Base-by-base conservation (phyloP, 176 grass and related monocot species). In the Secale cereale region DNA sequence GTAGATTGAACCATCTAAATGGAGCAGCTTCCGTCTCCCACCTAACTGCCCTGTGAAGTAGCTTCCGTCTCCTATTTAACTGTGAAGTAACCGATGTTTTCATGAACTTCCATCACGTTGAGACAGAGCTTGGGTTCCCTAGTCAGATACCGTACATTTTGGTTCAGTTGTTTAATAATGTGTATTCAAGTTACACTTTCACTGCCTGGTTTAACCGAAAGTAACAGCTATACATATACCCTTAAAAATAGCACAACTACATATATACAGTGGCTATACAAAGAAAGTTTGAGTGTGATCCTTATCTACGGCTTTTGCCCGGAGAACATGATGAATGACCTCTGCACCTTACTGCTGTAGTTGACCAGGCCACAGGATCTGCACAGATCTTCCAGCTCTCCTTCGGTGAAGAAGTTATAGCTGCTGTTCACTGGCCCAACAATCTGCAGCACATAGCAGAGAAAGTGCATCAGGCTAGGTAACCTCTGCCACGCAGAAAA, bases 271-370 rank as follows among this genome's bases (percentile, higher is more conserved):
- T 63, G 26, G 12, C 36, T 64, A 83, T 37, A 74, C 26, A 6
- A 15, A 6, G 56, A 8, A 57, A 25, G 30, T 19, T 50, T 39
- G 19, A 13, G 63, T 22, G 25, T 4, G 17, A 16, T 77, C 46
- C 26, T 28, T 59, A 12, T 17, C 59, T 85, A 95, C 2, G 96
- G 89, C 75, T 98, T 98, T 69, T 95, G 91, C 41, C 93, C 91
- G 10, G 96, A 98, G 76, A 98, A 98, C 93, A 98, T 98, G 80
- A 98, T 98, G 74, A 98, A 98, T 10, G 96, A 70, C 78, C 85
- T 85, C 79, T 88, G 85, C 46, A 98, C 91, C 46, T 92, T 94
- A 56, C 89, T 92, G 64, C 78, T 87, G 48, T 95, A 98, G 65
- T 98, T 95, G 33, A 95, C 80, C 29, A 98, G 90, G 45, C 96